These are phyloP conservation scores for Amphirosellinia nigrospora DNA, from an alignment of 495 filamentous ascomycete species.

Conservation along the genomic window DNA sequence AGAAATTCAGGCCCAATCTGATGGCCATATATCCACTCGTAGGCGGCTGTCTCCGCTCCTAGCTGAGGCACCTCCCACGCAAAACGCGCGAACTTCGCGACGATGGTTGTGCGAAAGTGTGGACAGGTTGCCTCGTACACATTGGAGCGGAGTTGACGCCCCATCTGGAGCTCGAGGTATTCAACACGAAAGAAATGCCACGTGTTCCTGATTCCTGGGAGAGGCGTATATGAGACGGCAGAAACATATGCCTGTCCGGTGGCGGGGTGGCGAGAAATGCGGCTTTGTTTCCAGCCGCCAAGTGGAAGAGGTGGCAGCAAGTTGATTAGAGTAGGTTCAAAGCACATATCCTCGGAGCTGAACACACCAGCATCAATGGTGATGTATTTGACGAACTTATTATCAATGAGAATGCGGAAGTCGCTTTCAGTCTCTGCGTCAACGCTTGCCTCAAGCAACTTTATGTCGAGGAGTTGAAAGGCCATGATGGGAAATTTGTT, in stretches of 20 bases:
- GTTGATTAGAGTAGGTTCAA: slow-evolving; percentile 29
- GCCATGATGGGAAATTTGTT: too few relatives aligned
- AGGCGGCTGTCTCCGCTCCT: slow-evolving; percentile 50
- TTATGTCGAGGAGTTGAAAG: too few relatives aligned
- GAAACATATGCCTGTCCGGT: slow-evolving; percentile 27
- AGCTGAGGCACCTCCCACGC: slow-evolving; percentile 48
- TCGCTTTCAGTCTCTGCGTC: too few relatives aligned
- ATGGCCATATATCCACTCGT: slow-evolving; percentile 46
- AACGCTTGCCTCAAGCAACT: too few relatives aligned
- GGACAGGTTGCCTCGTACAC: slow-evolving; percentile 30
- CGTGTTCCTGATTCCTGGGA: slow-evolving; percentile 29
- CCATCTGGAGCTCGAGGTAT: slow-evolving; percentile 28
- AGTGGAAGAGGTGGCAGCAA: slow-evolving; percentile 34
- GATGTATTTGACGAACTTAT: slow-evolving; percentile 30
- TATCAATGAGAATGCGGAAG: too few relatives aligned
- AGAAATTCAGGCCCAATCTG: slow-evolving; percentile 51
- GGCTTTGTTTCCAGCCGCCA: slow-evolving; percentile 38
- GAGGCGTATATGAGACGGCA: not conserved
- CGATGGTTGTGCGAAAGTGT: slow-evolving; percentile 35
- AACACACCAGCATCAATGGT: slow-evolving; percentile 26
- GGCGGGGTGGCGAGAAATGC: slow-evolving; percentile 24
- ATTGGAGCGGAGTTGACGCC: slow-evolving; percentile 23
- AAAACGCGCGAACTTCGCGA: slow-evolving; percentile 52
- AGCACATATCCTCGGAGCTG: slow-evolving; percentile 26
- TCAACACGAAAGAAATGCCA: slow-evolving; percentile 36